These are phyloP conservation scores for Pseudogymnoascus sp. DNA, from an alignment of 2,329 filamentous ascomycete genomes.

Conservation along the genomic window DNA sequence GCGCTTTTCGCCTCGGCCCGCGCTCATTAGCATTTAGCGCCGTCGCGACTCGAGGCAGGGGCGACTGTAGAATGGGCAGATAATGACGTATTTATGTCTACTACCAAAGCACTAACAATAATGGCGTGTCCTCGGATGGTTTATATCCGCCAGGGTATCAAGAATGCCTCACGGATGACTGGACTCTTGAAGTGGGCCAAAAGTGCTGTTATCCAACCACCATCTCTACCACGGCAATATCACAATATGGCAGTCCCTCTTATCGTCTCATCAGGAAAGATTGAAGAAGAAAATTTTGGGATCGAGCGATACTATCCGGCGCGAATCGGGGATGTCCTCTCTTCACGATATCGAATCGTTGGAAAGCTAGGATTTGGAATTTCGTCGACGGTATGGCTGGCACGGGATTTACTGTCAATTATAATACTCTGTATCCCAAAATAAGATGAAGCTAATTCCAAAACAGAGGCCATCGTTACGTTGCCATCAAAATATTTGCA, in stretches of 20 bases:
- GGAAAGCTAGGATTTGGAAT: conserved; percentile 18
- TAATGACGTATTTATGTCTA: neutral
- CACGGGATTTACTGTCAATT: conserved; percentile 12
- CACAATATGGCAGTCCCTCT: conserved; percentile 11
- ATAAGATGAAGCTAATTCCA: conserved; percentile 11
- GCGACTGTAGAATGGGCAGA: neutral
- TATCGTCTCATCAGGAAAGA: conserved; percentile 10
- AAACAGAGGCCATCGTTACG: conserved; percentile 11
- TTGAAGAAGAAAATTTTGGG: conserved; percentile 14
- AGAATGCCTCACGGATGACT: conserved; percentile 8
- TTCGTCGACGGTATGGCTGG: conserved; percentile 14
- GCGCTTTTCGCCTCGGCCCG: neutral
- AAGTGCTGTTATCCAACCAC: conserved; percentile 11
- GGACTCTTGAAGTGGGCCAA: conserved; percentile 14
- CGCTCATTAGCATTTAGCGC: neutral
- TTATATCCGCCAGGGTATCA: conserved; percentile 1
- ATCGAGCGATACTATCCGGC: conserved; percentile 16
- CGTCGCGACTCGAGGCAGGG: neutral
- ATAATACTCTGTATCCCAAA: neutral
- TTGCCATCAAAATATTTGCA: conserved; percentile 17
- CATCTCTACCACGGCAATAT: conserved; percentile 12
- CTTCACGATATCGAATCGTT: conserved; percentile 14
- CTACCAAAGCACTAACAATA: neutral
- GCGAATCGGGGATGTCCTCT: conserved; percentile 15
- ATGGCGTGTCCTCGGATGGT: neutral